phyloP scores from a whole-genome alignment of 176 grass and related monocot genomes.

The Aegilops bicornis region DNA sequence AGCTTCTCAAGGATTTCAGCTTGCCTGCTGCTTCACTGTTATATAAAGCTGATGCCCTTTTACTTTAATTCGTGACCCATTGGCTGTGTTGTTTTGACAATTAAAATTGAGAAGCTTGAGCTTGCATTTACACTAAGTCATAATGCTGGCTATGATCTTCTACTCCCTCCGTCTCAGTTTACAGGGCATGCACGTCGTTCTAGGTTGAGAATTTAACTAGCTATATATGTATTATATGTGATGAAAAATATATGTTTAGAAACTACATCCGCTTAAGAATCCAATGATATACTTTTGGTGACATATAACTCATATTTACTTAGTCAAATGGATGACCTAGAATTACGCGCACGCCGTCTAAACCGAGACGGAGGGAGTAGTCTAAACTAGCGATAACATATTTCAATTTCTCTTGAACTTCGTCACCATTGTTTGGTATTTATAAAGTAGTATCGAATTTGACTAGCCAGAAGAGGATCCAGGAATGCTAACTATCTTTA shows the following conservation, averaged over 20 bases:
- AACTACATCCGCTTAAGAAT: too few relatives aligned
- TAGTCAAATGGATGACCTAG: too few relatives aligned
- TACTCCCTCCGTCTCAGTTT: background rate
- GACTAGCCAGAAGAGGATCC: background rate
- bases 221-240: too few relatives aligned
- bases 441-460: background rate
- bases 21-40: background rate
- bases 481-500: background rate
- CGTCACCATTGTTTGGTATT: background rate
- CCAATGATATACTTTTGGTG: too few relatives aligned
- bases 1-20: background rate
- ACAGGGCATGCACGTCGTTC: too few relatives aligned
- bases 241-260: too few relatives aligned
- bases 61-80: background rate
- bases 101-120: conserved; percentile 9
- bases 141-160: background rate
- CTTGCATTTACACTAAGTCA: background rate
- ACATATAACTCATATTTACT: too few relatives aligned
- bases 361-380: too few relatives aligned
- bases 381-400: background rate
- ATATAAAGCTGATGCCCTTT: background rate
- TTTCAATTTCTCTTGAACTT: background rate
- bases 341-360: too few relatives aligned
- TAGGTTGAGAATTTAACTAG: too few relatives aligned
- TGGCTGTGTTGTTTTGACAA: background rate